A percentile compares a stretch with the other conserved stretches of the same genome.
These are phyloP conservation scores for Metschnikowia vanudenii DNA, from an alignment of 805 yeast genomes.

Conservation along the genomic window DNA sequence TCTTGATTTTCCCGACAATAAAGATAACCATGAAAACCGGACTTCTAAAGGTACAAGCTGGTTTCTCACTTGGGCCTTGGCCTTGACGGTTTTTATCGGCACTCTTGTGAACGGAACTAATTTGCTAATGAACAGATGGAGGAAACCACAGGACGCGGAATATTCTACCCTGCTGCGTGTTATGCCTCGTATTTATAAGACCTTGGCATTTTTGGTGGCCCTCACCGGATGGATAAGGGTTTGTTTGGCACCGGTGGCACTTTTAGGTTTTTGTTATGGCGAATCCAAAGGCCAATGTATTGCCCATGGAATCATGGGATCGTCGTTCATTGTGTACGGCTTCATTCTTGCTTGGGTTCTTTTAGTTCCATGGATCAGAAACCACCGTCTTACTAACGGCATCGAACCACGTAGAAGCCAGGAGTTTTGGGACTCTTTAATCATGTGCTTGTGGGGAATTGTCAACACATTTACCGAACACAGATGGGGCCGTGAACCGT, in stretches of 20 bases:
- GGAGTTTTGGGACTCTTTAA: conserved; percentile 77
- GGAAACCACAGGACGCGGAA: conserved; percentile 4
- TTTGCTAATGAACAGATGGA: conserved; percentile 31
- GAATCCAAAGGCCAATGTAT: conserved; percentile 89
- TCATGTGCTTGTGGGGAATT: conserved; percentile 88
- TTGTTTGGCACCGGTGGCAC: conserved; percentile 77
- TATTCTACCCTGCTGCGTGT: conserved; percentile 12
- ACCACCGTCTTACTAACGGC: conserved; percentile 31
- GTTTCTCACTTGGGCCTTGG: conserved; percentile 51
- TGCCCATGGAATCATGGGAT: conserved; percentile 97
- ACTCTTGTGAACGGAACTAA: conserved; percentile 54
- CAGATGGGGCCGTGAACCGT: conserved; percentile 84
- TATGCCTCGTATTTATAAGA: conserved; percentile 33
- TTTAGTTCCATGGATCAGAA: conserved; percentile 70
- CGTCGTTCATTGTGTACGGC: conserved; percentile 80
- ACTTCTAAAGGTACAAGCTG: conserved; percentile 70
- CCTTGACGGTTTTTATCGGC: conserved; percentile 52
- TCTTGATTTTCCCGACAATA: conserved; percentile 59
- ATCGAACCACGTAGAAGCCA: conserved; percentile 48
- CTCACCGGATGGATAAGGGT: conserved; percentile 75
- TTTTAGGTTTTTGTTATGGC: conserved; percentile 85
- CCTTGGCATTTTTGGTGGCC: conserved; percentile 45
- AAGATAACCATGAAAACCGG: conserved; percentile 61
- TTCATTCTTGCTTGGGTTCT: conserved; percentile 64
- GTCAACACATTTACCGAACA: conserved; percentile 96